Evolutionary conservation across 495 filamentous ascomycete genomes (phyloP).

Genomic region (Podospora tetraspora): DNA sequence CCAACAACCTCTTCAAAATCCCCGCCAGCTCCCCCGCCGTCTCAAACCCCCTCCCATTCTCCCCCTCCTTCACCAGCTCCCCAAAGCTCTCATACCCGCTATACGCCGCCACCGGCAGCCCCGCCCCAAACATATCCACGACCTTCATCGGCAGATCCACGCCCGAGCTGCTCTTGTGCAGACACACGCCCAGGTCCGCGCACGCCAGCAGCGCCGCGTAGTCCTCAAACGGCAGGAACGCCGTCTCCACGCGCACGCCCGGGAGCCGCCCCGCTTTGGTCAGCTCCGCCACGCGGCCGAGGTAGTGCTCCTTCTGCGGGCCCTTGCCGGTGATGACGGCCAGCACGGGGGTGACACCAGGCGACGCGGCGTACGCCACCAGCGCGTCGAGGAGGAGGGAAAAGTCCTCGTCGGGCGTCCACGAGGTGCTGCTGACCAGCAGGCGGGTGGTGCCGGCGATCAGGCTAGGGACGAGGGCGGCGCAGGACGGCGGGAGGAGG

Average conservation of each 20-base stretch:
- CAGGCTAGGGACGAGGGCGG: conserved; percentile 50
- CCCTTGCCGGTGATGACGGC: conserved; percentile 93
- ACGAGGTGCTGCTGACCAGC: conserved; percentile 86
- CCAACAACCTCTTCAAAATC: conserved; percentile 59
- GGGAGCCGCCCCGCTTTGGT: conserved; percentile 53
- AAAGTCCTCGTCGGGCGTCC: conserved; percentile 97
- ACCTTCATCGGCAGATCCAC: conserved; percentile 99
- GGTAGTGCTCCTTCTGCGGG: conserved; percentile 72
- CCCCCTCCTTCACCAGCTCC: conserved; percentile 78
- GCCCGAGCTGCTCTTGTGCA: conserved; percentile 89
- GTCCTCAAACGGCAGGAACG: conserved; percentile 75
- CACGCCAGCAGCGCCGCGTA: conserved; percentile 83
- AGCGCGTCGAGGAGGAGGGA: conserved; percentile 81
- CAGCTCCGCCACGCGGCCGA: conserved; percentile 55
- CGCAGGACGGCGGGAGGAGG: conserved; percentile 52
- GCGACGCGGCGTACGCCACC: conserved; percentile 58
- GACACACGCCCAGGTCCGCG: conserved; percentile 82
- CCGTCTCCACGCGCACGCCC: conserved; percentile 66
- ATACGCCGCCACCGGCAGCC: conserved; percentile 86
- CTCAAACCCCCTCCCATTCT: conserved; percentile 77
- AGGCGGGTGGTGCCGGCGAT: conserved; percentile 53
- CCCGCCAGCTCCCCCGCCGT: conserved; percentile 55
- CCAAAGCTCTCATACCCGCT: conserved; percentile 75
- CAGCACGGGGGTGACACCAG: conserved; percentile 38
- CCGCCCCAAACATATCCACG: conserved; percentile 96